Evolutionary conservation across 2,329 filamentous ascomycete species (phyloP), one percentile per base, ranked within the genome.

Genomic region (Verticillium tricorpus): DNA sequence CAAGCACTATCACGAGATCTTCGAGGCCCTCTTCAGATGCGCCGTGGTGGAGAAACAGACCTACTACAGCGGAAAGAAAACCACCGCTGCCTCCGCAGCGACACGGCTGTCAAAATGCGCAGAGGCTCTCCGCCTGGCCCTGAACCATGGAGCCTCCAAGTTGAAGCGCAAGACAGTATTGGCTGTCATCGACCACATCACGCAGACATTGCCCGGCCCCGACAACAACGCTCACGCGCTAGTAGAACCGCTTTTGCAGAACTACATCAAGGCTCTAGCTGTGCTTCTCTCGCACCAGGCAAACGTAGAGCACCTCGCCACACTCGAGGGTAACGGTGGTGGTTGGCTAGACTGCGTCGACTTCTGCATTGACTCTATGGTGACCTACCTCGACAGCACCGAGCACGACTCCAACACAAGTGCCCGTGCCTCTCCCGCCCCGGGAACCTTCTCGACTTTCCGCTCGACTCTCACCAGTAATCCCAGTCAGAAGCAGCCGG

Each of bases 151-250:
- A 25, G 80, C 89, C 35, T 76, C 81, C 22, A 88, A 84, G 63
- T 75, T 98, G 65, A 90, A 88, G 69, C 80, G 82, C 63, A 96
- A 92, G 72, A 94, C 93, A 0, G 80, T 94, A n/a, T 84, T 89
- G 67, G 86, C 90, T 6, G 78, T 97, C 17, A 80, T 96, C 66
- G 88, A 92, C 66, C 93, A 97, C 74, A 89, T 98, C 64, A 88
- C 86, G 3, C 88, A 97, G 66, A 86, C 87, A 19, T 80, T 96
- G 3, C 85, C 87, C 2, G 83, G 80, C 0, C 75, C 77, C 3
- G 84, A 87, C 60, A 86, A 86, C 15, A 82, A 80, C 4, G 84
- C 87, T 60, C 86, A 86, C 17, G 82, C 80, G 2, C 85, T 89
- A 60, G 87, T 92, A 65, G 82, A 87, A 62, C 88, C 90, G 14